Evolutionary conservation across 2,329 filamentous ascomycete genomes (phyloP), one percentile per base, ranked within the genome.

Genomic region (Penicillium concentricum): DNA sequence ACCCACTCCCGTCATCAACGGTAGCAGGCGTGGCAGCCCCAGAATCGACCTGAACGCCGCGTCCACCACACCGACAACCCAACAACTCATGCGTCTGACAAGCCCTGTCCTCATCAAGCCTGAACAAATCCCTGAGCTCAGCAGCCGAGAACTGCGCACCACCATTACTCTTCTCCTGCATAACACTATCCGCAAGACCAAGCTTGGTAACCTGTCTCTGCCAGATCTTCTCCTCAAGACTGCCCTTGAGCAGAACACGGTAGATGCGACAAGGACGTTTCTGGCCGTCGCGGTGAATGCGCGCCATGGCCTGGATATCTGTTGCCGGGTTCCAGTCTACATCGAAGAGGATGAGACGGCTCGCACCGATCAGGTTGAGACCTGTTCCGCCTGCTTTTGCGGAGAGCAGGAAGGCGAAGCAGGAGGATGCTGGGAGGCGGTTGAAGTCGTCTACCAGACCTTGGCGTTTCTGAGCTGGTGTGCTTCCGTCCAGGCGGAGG

Each of bases 271-370:
- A 88, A 4, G 83, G 83, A 12, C 79, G 75, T 69, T 86, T 88
- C 68, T 91, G 88, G 0, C 88, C 88, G 63, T 90, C 87, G 47
- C 88, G 82, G 68, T 90, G 87, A 45, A 90, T 87, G 15, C 88
- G 84, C 13, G 87, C 88, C 86, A 90, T 90, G 8, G 88, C 87
- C 69, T 91, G 88, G 20, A 88, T 76, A 65, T 91, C 88, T 0
- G 85, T 88, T 0, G 87, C 86, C 1, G 88, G 88, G 65, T 91
- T 91, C 88, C 88, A 91, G 72, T 90, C 88, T 9, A 88, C 83
- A 63, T 91, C 88, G 64, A 89, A 90, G 1, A 91, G 82, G 5
- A 90, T 77, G 2, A 91, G 81, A 22, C 88, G 82, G 32, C 85
- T 88, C 5, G 87, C 88, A 10, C 88, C 88, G 48, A 88, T 86